phyloP scores from a whole-genome alignment of 2,329 filamentous ascomycete genomes.

The Niveomyces coronatus region DNA sequence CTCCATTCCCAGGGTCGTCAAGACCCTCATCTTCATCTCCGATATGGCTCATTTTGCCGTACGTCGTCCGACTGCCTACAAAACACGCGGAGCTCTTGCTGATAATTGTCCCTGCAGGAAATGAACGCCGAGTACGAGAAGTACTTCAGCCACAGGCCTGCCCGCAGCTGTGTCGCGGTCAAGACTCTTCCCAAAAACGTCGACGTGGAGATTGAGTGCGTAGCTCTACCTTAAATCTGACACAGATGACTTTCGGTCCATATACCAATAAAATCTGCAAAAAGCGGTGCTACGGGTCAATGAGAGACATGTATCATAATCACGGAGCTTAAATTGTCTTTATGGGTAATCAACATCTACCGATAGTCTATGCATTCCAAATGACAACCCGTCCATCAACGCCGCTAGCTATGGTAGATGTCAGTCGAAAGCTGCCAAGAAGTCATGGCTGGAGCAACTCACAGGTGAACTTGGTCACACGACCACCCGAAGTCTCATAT shows the following conservation, averaged over 20 bases:
- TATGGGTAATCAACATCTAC: not conserved
- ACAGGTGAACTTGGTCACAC: constrained; percentile 77
- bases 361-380: constrained; percentile 54
- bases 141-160: constrained; percentile 75
- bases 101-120: constrained; percentile 29
- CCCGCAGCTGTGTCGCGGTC: constrained; percentile 82
- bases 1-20: constrained; percentile 70
- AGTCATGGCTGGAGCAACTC: too few relatives aligned
- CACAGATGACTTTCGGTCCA: too few relatives aligned
- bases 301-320: not conserved
- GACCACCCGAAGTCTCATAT: constrained; percentile 56
- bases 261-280: constrained; percentile 5
- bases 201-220: constrained; percentile 82
- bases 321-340: not conserved
- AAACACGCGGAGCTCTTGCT: not conserved
- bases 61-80: constrained; percentile 16
- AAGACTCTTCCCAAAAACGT: constrained; percentile 81
- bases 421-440: too few relatives aligned
- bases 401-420: constrained; percentile 52
- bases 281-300: not conserved
- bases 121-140: constrained; percentile 83
- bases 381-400: constrained; percentile 76
- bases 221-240: constrained; percentile 54
- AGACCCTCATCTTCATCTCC: constrained; percentile 83
- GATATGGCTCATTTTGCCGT: constrained; percentile 82